Percentiles rank a stretch among this genome's conserved stretches.
Conservation (phyloP, 495 filamentous ascomycete genomes). For the Aspergillus nidulans region DNA sequence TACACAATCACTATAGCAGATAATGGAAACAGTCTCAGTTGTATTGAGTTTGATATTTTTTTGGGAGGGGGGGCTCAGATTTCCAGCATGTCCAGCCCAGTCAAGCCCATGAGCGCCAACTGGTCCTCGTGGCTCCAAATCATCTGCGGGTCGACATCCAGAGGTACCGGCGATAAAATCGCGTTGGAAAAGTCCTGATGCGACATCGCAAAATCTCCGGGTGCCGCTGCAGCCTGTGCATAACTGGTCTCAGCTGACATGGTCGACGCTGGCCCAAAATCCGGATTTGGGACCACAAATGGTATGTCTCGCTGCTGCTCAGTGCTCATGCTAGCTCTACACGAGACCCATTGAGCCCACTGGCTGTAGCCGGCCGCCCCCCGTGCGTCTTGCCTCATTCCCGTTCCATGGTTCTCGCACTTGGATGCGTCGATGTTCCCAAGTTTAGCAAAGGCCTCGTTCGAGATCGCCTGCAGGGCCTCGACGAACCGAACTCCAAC, state of each 20-base stretch:
- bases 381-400: not conserved
- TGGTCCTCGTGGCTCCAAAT: slow-evolving; percentile 14
- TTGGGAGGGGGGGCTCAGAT: not conserved
- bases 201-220: not conserved
- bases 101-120: slow-evolving; percentile 23
- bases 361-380: not conserved
- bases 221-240: not conserved
- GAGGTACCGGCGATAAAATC: not conserved
- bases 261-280: too few relatives aligned
- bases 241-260: too few relatives aligned
- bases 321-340: not conserved
- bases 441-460: slow-evolving; percentile 15
- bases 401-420: not conserved
- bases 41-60: not conserved
- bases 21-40: not conserved
- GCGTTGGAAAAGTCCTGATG: too few relatives aligned
- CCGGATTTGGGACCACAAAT: not conserved
- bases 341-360: not conserved
- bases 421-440: slow-evolving; percentile 3
- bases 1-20: not conserved
- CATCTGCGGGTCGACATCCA: not conserved
- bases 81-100: slow-evolving; percentile 21
- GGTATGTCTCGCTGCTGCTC: not conserved
- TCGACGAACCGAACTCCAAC: slow-evolving; percentile 26
- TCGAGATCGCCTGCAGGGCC: slow-evolving; percentile 20